Evolutionary conservation across 345 rosid species (phyloP).

Genomic region (rapeseed (Brassica napus)): DNA sequence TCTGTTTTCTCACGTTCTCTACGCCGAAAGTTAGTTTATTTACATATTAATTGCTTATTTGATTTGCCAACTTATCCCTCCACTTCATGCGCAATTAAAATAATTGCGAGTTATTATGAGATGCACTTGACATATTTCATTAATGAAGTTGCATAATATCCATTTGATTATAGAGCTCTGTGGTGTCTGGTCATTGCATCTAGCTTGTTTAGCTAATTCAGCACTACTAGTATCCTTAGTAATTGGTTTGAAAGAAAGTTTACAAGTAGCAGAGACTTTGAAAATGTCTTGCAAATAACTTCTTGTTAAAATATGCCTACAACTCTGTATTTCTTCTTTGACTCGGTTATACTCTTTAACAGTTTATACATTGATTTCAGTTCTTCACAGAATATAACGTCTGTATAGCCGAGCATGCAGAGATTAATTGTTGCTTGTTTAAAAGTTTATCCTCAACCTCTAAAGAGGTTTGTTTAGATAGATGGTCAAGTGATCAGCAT

Average conservation of each 20-base stretch:
- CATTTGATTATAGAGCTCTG: background rate
- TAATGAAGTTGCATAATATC: background rate
- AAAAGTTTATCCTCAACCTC: background rate
- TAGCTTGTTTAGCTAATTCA: background rate
- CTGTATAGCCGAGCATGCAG: background rate
- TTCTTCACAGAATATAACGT: background rate
- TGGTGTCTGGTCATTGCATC: background rate
- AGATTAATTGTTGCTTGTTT: background rate
- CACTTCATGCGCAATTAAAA: background rate
- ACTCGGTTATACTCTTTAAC: background rate
- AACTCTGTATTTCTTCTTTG: background rate
- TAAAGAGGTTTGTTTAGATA: too few relatives aligned
- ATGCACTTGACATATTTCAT: background rate
- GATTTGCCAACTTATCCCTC: background rate
- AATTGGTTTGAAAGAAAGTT: background rate
- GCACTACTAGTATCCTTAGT: background rate
- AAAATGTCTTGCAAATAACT: background rate
- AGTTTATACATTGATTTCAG: background rate
- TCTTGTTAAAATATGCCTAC: background rate
- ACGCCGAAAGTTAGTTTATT: constrained; percentile 8
- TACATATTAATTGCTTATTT: constrained; percentile 6
- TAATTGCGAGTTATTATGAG: background rate
- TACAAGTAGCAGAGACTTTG: background rate
- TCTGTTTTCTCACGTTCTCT: constrained; percentile 30
- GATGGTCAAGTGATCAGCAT: too few relatives aligned